phyloP scores from a whole-genome alignment of 768 basidiomycete genomes.

The Leccinum rimulosum region DNA sequence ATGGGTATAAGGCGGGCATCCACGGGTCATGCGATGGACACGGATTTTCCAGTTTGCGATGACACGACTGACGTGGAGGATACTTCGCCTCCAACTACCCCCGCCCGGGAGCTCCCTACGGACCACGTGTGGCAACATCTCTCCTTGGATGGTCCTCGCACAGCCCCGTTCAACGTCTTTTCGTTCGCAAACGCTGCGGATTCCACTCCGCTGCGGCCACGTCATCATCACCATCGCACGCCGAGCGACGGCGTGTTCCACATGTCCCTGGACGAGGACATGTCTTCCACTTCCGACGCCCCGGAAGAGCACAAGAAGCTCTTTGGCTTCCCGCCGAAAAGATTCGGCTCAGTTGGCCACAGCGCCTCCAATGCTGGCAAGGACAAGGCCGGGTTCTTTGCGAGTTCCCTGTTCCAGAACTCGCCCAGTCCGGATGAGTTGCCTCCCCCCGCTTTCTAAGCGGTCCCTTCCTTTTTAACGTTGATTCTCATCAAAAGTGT shows the following conservation, averaged over 20 bases:
- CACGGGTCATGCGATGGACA: slow-evolving; percentile 26
- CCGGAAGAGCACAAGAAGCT: slow-evolving; percentile 38
- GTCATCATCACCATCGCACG: slow-evolving; percentile 50
- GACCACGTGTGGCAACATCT: slow-evolving; percentile 33
- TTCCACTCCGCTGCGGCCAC: slow-evolving; percentile 37
- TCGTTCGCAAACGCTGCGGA: slow-evolving; percentile 36
- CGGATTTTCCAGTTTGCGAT: slow-evolving; percentile 66
- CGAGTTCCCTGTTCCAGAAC: slow-evolving; percentile 83
- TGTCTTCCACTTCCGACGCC: slow-evolving; percentile 39
- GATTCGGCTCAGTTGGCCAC: slow-evolving; percentile 29
- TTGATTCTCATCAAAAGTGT: slow-evolving; percentile 33
- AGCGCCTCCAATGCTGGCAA: slow-evolving; percentile 25
- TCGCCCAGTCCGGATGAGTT: slow-evolving; percentile 82
- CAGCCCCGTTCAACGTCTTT: slow-evolving; percentile 42
- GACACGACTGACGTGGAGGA: slow-evolving; percentile 56
- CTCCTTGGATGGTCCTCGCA: slow-evolving; percentile 43
- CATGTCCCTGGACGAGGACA: slow-evolving; percentile 72
- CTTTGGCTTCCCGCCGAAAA: slow-evolving; percentile 32
- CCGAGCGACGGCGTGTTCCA: slow-evolving; percentile 76
- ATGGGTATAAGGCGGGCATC: slow-evolving; percentile 33
- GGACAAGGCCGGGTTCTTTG: slow-evolving; percentile 57
- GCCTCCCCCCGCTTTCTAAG: slow-evolving; percentile 60
- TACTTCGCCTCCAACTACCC: slow-evolving; percentile 50
- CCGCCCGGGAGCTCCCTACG: slow-evolving; percentile 42
- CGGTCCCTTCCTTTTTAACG: slow-evolving; percentile 35